A percentile compares a stretch with the other conserved stretches of the same genome.
Conservation (phyloP, 805 yeast species). For the Candida yuanshanica region DNA sequence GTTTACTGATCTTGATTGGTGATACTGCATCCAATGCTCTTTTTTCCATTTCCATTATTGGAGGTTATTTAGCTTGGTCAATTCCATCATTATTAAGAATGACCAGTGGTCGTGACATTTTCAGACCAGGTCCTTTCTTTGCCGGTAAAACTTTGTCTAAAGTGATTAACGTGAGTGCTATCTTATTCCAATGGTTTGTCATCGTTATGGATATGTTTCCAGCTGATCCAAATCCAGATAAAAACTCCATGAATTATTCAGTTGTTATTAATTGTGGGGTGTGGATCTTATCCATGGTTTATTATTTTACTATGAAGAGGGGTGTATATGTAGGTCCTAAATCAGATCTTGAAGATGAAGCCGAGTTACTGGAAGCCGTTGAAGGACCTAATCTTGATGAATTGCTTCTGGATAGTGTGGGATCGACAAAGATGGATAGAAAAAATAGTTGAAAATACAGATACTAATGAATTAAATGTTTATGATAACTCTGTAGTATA, state of each 20-base stretch:
- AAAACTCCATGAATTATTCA: conserved; percentile 63
- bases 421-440: not conserved
- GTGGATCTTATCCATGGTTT: conserved; percentile 49
- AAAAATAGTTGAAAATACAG: not conserved
- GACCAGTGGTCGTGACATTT: conserved; percentile 43
- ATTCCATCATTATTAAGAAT: conserved; percentile 33
- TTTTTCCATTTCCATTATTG: conserved; percentile 37
- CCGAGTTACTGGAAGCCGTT: conserved; percentile 10
- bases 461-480: too few relatives aligned
- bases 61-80: conserved; percentile 37
- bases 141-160: conserved; percentile 47
- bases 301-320: conserved; percentile 48
- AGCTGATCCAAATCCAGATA: conserved; percentile 27
- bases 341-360: conserved; percentile 27
- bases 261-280: conserved; percentile 58
- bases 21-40: conserved; percentile 39
- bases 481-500: too few relatives aligned
- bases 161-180: conserved; percentile 41
- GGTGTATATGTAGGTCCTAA: conserved; percentile 54
- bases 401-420: not conserved
- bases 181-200: conserved; percentile 44
- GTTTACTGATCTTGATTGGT: conserved; percentile 35
- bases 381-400: not conserved
- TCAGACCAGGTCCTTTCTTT: conserved; percentile 63
- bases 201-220: conserved; percentile 64